Base-by-base conservation (phyloP, 1,139 yeast species). In the Lodderomyces beijingensis region DNA sequence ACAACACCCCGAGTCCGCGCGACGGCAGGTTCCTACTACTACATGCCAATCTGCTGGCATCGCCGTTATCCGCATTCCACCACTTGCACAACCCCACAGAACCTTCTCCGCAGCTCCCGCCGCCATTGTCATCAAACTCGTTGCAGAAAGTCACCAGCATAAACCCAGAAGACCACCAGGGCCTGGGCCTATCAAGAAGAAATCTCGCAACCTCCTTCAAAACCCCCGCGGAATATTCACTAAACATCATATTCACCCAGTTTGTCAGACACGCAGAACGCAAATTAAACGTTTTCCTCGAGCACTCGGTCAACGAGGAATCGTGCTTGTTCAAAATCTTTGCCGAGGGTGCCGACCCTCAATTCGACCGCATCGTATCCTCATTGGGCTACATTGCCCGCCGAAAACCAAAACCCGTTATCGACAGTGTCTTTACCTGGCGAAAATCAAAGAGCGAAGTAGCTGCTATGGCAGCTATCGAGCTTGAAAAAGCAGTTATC, bases 391-490 rank as follows among this genome's bases (percentile, higher is more conserved):
- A 85, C 52, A 85, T 91, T 25, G 95, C 98, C 1, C 70, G 88
- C 37, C 70, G 82, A 23, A 86, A 88, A 46, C 97, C 97, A 1
- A 89, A 88, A 49, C 95, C 96, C 0, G 96, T 93, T 3, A 89
- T 93, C 28, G 98, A 93, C 54, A 86, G 95, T 15, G 96, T 91
- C 38, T 89, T 93, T 97, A 89, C 85, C 51, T 91, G 99, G 99
- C 71, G 98, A 39, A 87, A 89, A 54, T 77, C 93, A 4, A 68
- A 91, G 53, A 79, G 93, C 18, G 96, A 89, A 46, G 81, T 85
- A 3, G 88, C 95, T 0, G 71, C 79, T 3, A 67, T 79, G 62
- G 94, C 95, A 0, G 79, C 84, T 2, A 62, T 72, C 7, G 82
- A 78, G 39, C 76, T 74, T 11, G 80, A 74, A 36, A 62, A 65